Base-by-base conservation (phyloP, 2,329 filamentous ascomycete species). In the Aspergillus puulaauensis region DNA sequence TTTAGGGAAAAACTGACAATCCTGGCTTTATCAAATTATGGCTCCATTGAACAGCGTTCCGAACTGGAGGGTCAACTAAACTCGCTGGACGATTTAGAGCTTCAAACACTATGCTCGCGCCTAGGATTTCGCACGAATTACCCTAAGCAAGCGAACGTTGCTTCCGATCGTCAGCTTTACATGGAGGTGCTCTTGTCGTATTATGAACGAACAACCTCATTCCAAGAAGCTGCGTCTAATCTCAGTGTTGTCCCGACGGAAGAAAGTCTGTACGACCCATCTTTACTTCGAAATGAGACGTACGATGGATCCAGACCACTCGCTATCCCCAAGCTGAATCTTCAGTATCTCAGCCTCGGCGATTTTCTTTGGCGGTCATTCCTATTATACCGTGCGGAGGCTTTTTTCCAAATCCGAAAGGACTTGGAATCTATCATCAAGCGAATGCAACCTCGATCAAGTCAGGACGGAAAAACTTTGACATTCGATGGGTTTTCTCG, bases 301-400 rank as follows among this genome's bases (percentile, higher is more conserved):
- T 98, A 97, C 67, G 89, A 96, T 72, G 93, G 93, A 24, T 92
- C 91, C 23, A 86, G 86, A 48, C 93, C 95, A 5, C 81, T 99
- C 57, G 91, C 95, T 3, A 86, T 99, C 44, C 95, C 95, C 3
- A 99, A 99, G 72, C 77, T 98, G 46, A 99, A 97, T 66, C 79
- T 99, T 27, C 95, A 99, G 70, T 99, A 99, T 74, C 81, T 99
- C 14, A 96, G 93, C 3, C 86, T 96, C 51, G 92, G 92, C 3
- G 95, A 99, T 73, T 99, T 99, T 67, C 78, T 99, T n/a, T 99
- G 93, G 92, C 86, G 96, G 61, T 92, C 93, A 0, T 88, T 98
- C 68, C 83, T 96, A 14, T 80, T 99, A 8, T 95, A 96, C 71
- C 87, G 93, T 41, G 90, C 88, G 58, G 95, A 99, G 73, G 85